phyloP scores from a whole-genome alignment of 352 stramenopile species.

The Thraustochytrium striatum region DNA sequence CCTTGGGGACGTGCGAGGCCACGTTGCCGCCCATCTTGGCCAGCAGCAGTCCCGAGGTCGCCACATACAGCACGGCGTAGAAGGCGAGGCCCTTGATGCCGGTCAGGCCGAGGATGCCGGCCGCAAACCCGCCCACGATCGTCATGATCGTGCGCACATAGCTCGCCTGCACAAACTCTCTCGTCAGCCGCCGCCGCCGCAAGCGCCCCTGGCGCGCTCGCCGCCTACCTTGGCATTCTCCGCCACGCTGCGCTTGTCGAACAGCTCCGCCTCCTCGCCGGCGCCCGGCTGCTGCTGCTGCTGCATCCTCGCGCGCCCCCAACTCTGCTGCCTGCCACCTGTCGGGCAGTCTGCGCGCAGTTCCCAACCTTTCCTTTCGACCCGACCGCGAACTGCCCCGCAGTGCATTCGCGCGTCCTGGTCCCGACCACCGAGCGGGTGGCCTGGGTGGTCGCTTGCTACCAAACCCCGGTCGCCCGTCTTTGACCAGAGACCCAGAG shows the following conservation, averaged over 20 bases:
- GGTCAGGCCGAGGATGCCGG: conserved; percentile 44
- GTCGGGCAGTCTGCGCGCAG: too few relatives aligned
- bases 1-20: conserved; percentile 30
- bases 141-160: conserved; percentile 40
- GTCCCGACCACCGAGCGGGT: too few relatives aligned
- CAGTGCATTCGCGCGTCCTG: too few relatives aligned
- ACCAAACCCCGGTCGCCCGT: too few relatives aligned
- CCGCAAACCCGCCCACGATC: conserved; percentile 39
- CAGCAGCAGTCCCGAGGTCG: conserved; percentile 17
- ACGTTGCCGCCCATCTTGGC: conserved; percentile 9
- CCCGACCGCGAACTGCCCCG: too few relatives aligned
- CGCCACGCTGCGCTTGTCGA: conserved; percentile 11
- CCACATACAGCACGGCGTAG: conserved; percentile 32
- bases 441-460: too few relatives aligned
- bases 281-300: too few relatives aligned
- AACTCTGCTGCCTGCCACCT: too few relatives aligned
- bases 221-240: background rate
- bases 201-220: background rate
- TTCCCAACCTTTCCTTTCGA: too few relatives aligned
- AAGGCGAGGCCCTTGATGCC: conserved; percentile 47
- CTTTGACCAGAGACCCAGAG: too few relatives aligned
- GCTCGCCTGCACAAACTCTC: background rate
- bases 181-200: background rate
- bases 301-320: too few relatives aligned
- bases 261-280: conserved; percentile 37